Evolutionary conservation across 331 rosid species (phyloP).

Genomic region (Saraca asoca): DNA sequence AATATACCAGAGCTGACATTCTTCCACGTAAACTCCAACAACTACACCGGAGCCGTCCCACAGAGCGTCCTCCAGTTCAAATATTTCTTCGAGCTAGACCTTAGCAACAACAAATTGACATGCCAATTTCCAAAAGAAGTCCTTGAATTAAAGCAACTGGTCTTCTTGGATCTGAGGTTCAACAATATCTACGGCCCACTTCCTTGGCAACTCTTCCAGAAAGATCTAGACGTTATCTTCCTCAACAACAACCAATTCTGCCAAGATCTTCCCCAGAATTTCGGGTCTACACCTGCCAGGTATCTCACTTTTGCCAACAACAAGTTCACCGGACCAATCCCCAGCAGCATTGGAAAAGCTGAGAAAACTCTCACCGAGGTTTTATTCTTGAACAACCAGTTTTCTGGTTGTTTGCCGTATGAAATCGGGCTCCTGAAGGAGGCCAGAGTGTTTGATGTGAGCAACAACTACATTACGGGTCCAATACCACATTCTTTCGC

Average conservation of each 20-base stretch:
- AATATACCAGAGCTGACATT: slow-evolving; percentile 39
- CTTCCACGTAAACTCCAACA: slow-evolving; percentile 72
- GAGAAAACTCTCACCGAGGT: slow-evolving; percentile 51
- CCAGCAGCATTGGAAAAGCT: slow-evolving; percentile 54
- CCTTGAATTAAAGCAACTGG: slow-evolving; percentile 34
- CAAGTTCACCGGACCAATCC: slow-evolving; percentile 57
- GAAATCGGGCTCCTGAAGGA: slow-evolving; percentile 56
- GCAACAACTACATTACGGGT: slow-evolving; percentile 49
- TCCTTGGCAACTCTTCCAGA: slow-evolving; percentile 35
- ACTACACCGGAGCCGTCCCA: slow-evolving; percentile 48
- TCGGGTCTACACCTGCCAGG: slow-evolving; percentile 56
- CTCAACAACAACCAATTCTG: slow-evolving; percentile 53
- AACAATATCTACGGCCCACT: slow-evolving; percentile 25
- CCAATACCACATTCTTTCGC: slow-evolving; percentile 65
- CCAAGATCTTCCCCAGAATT: slow-evolving; percentile 36
- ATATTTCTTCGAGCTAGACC: slow-evolving; percentile 63
- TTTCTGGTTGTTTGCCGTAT: slow-evolving; percentile 65
- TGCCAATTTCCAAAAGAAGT: slow-evolving; percentile 54
- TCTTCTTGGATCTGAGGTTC: slow-evolving; percentile 71
- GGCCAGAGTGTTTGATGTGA: slow-evolving; percentile 58
- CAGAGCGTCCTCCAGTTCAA: not conserved
- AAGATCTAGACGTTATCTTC: slow-evolving; percentile 50
- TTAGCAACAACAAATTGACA: slow-evolving; percentile 55
- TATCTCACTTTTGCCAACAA: slow-evolving; percentile 70
- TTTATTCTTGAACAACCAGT: slow-evolving; percentile 54